phyloP scores from a whole-genome alignment of 768 basidiomycete genomes.

The Kwoniella bestiolae region DNA sequence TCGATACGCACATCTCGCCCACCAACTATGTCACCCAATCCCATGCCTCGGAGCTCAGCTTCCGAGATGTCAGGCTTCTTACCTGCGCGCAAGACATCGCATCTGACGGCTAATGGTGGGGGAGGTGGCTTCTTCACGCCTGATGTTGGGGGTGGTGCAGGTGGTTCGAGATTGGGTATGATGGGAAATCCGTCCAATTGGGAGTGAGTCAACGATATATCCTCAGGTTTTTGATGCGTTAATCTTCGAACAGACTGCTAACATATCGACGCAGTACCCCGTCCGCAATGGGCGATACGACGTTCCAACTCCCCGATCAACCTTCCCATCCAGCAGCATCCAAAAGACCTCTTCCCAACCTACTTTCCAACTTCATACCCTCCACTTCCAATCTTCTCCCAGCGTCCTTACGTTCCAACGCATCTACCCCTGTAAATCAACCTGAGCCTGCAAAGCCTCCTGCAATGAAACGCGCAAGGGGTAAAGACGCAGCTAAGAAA shows the following conservation, averaged over 20 bases:
- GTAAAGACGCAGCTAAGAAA: slow-evolving; percentile 17
- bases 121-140: slow-evolving; percentile 43
- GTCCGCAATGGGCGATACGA: slow-evolving; percentile 36
- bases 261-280: slow-evolving; percentile 29
- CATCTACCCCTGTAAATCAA: slow-evolving; percentile 26
- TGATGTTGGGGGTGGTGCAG: slow-evolving; percentile 30
- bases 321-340: slow-evolving; percentile 14
- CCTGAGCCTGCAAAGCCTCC: slow-evolving; percentile 32
- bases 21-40: slow-evolving; percentile 41
- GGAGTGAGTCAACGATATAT: slow-evolving; percentile 45
- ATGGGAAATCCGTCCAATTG: slow-evolving; percentile 28
- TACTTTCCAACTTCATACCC: slow-evolving; percentile 36
- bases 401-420: slow-evolving; percentile 29
- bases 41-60: slow-evolving; percentile 49
- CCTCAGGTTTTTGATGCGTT: too few species aligned
- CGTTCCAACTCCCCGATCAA: slow-evolving; percentile 35
- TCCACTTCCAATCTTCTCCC: slow-evolving; percentile 36
- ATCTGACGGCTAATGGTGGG: background rate
- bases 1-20: slow-evolving; percentile 29
- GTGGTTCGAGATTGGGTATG: slow-evolving; percentile 29
- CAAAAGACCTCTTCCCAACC: slow-evolving; percentile 40
- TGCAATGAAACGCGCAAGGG: slow-evolving; percentile 49
- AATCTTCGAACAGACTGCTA: background rate
- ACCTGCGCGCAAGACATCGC: slow-evolving; percentile 24
- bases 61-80: slow-evolving; percentile 43